Evolutionary conservation across 139 green algal genomes (phyloP).

Genomic region (Micromonas pusilla): DNA sequence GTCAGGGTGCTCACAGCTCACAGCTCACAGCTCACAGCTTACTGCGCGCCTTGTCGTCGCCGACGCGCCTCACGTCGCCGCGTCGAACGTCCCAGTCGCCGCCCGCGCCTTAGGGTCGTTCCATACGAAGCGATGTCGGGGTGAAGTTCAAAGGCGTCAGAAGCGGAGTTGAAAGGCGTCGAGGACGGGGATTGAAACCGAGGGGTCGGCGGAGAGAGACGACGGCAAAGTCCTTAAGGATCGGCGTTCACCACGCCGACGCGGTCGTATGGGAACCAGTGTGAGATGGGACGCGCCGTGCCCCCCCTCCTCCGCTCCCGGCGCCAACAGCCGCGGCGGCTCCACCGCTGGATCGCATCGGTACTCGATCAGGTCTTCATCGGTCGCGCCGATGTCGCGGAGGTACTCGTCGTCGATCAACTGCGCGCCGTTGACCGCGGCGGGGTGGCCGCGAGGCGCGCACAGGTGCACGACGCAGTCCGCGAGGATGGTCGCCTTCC

Average conservation of each 20-base stretch:
- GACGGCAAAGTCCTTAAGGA: too few species aligned
- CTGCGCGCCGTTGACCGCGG: not conserved
- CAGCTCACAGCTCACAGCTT: not conserved
- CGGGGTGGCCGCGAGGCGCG: not conserved
- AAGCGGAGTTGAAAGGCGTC: too few species aligned
- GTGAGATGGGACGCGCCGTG: too few species aligned
- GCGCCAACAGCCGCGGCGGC: constrained; percentile 21
- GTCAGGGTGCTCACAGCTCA: too few species aligned
- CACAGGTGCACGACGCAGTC: constrained; percentile 19
- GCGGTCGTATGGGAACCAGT: too few species aligned
- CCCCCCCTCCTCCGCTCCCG: too few species aligned
- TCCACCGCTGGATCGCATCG: constrained; percentile 19
- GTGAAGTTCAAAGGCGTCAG: too few species aligned
- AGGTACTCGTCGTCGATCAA: constrained; percentile 30
- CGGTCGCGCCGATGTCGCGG: not conserved
- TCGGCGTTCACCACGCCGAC: too few species aligned
- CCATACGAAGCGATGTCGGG: too few species aligned
- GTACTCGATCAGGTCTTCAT: constrained; percentile 17
- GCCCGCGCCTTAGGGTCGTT: too few species aligned
- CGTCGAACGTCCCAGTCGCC: constrained; percentile 11
- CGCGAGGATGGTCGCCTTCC: constrained; percentile 27
- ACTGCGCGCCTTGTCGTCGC: constrained; percentile 15
- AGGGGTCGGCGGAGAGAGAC: too few species aligned
- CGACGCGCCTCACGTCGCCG: constrained; percentile 22
- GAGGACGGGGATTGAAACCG: too few species aligned